Percentiles rank a stretch among this genome's conserved stretches.
Conservation (phyloP, 139 green algal genomes). For the Diplosphaera chodatii region DNA sequence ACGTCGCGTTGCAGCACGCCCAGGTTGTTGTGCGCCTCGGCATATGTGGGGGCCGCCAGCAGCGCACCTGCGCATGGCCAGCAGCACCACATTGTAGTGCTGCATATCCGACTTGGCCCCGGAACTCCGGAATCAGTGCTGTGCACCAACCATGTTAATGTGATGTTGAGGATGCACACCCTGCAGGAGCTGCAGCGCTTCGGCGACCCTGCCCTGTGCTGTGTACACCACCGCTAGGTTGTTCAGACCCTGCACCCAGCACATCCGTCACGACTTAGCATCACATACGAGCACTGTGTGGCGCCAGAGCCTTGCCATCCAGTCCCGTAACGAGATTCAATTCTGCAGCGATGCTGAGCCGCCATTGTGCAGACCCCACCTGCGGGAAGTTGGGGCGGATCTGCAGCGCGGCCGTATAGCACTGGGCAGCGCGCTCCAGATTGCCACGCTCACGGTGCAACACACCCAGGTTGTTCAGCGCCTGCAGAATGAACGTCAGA, state of each 20-base stretch:
- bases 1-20: constrained; percentile 74
- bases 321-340: too few relatives aligned
- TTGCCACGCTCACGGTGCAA: constrained; percentile 68
- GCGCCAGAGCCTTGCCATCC: too few relatives aligned
- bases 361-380: too few relatives aligned
- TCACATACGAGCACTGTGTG: too few relatives aligned
- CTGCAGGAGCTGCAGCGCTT: constrained; percentile 76
- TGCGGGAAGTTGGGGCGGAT: constrained; percentile 39
- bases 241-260: constrained; percentile 73
- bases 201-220: constrained; percentile 49
- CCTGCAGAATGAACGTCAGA: constrained; percentile 30
- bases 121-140: too few relatives aligned
- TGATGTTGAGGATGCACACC: too few relatives aligned
- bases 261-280: neutral
- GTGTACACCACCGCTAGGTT: constrained; percentile 94
- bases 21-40: constrained; percentile 78
- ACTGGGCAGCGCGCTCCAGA: constrained; percentile 53
- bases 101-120: too few relatives aligned
- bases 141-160: too few relatives aligned
- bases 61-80: constrained; percentile 71
- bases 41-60: constrained; percentile 56
- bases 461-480: constrained; percentile 90
- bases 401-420: constrained; percentile 45
- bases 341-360: too few relatives aligned
- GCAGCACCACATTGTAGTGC: too few relatives aligned